Conservation (phyloP, 441 rosid species). For the Eugenia klotzschiana region DNA sequence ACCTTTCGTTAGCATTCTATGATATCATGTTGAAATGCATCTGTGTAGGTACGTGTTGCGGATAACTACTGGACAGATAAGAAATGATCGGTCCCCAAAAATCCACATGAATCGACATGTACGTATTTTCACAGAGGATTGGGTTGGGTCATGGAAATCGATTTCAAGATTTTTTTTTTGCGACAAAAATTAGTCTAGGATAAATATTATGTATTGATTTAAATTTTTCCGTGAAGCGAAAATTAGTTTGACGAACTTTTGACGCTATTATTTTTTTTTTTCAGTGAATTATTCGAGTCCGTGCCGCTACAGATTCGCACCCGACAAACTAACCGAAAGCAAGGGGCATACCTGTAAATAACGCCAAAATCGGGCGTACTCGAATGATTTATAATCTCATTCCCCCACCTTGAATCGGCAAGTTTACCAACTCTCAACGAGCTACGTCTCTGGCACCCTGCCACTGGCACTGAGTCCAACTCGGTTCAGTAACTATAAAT, state of each 20-base stretch:
- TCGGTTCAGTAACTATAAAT: background rate
- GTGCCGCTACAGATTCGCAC: background rate
- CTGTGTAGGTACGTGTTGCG: background rate
- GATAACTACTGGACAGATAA: accelerated
- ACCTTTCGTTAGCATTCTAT: background rate
- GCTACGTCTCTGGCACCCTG: background rate
- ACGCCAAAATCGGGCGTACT: background rate
- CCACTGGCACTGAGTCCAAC: background rate
- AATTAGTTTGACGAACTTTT: background rate
- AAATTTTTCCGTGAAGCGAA: too few relatives aligned
- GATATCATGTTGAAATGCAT: background rate
- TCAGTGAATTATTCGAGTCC: background rate
- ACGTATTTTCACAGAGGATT: background rate
- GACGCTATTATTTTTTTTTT: accelerated
- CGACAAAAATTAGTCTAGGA: background rate
- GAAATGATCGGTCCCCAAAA: accelerated
- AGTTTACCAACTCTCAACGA: background rate
- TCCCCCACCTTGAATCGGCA: background rate
- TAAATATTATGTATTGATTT: background rate
- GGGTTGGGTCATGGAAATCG: accelerated
- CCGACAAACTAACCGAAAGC: constrained; percentile 13
- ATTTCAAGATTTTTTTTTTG: accelerated
- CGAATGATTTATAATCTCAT: too few relatives aligned
- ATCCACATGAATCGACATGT: background rate
- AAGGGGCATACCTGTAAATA: constrained; percentile 18